phyloP scores from a whole-genome alignment of 78 protist genomes.

The Chrysochromulina parva region DNA sequence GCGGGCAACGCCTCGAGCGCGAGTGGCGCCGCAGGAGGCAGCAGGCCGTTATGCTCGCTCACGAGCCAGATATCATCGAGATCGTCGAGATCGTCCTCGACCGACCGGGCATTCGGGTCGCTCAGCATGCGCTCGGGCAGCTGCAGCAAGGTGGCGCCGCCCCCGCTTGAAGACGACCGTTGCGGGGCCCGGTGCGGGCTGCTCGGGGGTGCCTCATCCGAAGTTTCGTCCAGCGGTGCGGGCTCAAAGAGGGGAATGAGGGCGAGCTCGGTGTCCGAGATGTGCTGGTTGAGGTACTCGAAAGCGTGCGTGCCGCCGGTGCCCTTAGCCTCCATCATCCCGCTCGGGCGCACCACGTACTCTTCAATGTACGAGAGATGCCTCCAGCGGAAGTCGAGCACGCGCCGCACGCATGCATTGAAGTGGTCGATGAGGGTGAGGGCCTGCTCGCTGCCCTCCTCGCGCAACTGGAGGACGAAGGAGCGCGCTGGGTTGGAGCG shows the following conservation, averaged over 20 bases:
- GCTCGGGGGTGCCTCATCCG: too few species aligned
- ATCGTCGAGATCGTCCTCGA: too few species aligned
- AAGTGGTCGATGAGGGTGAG: not conserved
- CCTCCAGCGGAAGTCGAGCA: slow-evolving; percentile 27
- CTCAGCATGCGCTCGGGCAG: too few species aligned
- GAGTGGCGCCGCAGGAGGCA: not conserved
- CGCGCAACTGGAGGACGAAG: not conserved
- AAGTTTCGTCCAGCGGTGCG: not conserved
- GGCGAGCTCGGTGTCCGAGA: slow-evolving; percentile 5
- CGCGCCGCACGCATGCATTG: slow-evolving; percentile 2
- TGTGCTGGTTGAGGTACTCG: slow-evolving; percentile 12
- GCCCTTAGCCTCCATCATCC: not conserved
- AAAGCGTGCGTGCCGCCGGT: slow-evolving; percentile 20
- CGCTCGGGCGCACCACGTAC: not conserved
- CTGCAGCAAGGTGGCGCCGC: too few species aligned
- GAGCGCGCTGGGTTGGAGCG: not conserved
- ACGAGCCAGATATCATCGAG: not conserved
- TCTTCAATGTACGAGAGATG: not conserved
- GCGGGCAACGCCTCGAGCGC: not conserved
- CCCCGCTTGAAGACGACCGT: too few species aligned
- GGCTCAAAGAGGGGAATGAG: not conserved
- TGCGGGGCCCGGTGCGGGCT: too few species aligned
- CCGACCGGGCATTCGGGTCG: too few species aligned
- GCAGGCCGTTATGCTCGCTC: not conserved
- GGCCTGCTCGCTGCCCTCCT: not conserved